Evolutionary conservation across 75 land plant genomes (phyloP).

Genomic region (Cunninghamia lanceolata): DNA sequence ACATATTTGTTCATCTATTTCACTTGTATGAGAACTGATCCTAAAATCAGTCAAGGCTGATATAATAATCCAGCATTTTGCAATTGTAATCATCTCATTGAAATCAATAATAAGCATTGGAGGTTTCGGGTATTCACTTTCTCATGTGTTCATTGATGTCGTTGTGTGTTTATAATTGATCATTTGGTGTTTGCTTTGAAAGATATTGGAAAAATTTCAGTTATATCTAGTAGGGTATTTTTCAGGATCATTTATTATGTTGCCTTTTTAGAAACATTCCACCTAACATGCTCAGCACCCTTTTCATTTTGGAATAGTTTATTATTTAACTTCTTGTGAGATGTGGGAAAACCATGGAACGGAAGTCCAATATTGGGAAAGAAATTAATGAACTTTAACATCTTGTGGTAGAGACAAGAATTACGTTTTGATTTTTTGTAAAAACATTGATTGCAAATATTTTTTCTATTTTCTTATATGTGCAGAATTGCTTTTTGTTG

Average conservation of each 20-base stretch:
- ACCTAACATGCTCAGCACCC: neutral
- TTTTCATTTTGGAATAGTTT: neutral
- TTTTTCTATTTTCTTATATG: neutral
- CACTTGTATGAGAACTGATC: too few species aligned
- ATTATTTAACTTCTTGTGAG: neutral
- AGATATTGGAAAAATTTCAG: too few species aligned
- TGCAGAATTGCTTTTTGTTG: neutral
- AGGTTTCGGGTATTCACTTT: too few species aligned
- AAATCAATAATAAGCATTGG: too few species aligned
- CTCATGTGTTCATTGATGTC: too few species aligned
- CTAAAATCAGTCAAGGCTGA: too few species aligned
- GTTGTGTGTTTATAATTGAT: too few species aligned
- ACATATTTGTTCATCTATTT: too few species aligned
- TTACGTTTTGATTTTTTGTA: neutral
- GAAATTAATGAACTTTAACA: neutral
- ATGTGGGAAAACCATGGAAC: neutral
- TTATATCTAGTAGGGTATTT: too few species aligned
- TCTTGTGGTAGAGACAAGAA: neutral
- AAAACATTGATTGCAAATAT: neutral
- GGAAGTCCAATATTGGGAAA: neutral
- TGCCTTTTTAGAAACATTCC: neutral
- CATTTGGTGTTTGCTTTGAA: too few species aligned
- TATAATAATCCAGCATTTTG: too few species aligned
- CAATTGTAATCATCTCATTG: too few species aligned
- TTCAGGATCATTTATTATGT: neutral